phyloP scores from a whole-genome alignment of 352 stramenopile genomes.

The Blastocystis sp. region DNA sequence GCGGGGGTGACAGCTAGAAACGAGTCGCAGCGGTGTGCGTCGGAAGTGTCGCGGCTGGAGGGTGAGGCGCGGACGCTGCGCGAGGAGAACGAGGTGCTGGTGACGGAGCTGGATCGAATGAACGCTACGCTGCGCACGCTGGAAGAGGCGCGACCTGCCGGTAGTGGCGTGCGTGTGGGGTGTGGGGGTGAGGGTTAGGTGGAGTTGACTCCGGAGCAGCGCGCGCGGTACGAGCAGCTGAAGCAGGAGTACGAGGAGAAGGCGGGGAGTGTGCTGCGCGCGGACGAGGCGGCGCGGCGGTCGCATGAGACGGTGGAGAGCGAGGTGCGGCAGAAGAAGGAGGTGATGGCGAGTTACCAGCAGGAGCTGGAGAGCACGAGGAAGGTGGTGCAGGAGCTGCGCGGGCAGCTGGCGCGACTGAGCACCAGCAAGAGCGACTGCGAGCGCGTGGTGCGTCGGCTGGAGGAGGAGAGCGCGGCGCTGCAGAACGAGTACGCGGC shows the following conservation, averaged over 20 bases:
- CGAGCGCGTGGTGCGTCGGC: background rate
- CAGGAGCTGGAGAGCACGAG: constrained; percentile 51
- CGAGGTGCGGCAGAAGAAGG: constrained; percentile 44
- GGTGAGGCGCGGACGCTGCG: constrained; percentile 71
- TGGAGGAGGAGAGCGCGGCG: constrained; percentile 26
- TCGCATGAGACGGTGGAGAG: constrained; percentile 57
- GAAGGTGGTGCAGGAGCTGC: constrained; percentile 68
- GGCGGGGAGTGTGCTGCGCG: constrained; percentile 36
- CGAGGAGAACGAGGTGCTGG: constrained; percentile 72
- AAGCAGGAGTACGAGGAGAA: constrained; percentile 63
- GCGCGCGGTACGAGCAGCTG: constrained; percentile 47
- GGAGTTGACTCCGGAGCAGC: background rate
- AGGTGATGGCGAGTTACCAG: constrained; percentile 27
- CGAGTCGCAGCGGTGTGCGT: background rate
- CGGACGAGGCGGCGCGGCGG: constrained; percentile 46
- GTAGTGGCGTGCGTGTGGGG: background rate
- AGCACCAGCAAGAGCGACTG: constrained; percentile 48
- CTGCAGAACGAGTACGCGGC: constrained; percentile 74
- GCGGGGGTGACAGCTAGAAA: constrained; percentile 8
- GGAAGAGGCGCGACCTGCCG: background rate
- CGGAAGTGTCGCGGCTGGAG: constrained; percentile 20
- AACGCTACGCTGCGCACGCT: constrained; percentile 35
- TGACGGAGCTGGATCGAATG: constrained; percentile 71
- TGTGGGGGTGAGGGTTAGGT: background rate
- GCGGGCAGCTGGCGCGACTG: constrained; percentile 51